A percentile compares a stretch with the other conserved stretches of the same genome.
These are phyloP conservation scores for Hansfordia pulvinata DNA, from an alignment of 2,329 filamentous ascomycete species.

Conservation along the genomic window DNA sequence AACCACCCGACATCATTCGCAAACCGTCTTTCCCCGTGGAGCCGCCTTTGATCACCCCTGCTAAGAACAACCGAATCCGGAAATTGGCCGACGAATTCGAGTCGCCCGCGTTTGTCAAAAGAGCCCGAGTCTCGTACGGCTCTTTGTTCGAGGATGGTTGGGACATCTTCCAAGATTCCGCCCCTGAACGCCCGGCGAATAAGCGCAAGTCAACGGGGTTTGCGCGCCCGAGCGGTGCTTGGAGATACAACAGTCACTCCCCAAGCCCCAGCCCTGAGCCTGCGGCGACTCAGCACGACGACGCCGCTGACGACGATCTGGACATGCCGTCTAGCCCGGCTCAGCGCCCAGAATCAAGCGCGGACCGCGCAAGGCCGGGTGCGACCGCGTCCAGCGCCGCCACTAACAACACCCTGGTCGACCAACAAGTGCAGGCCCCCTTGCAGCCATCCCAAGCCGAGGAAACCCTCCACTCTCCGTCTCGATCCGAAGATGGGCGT, in stretches of 20 bases:
- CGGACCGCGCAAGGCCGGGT: too few relatives aligned
- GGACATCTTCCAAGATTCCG: conserved; percentile 60
- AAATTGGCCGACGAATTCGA: conserved; percentile 54
- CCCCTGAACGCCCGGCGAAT: conserved; percentile 44
- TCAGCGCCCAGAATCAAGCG: too few relatives aligned
- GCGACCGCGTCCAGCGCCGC: too few relatives aligned
- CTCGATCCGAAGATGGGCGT: too few relatives aligned
- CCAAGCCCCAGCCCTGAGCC: conserved; percentile 50
- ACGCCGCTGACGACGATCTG: too few relatives aligned
- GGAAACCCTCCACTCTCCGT: too few relatives aligned
- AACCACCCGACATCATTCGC: conserved; percentile 8
- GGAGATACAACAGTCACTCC: conserved; percentile 62
- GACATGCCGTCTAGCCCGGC: too few relatives aligned
- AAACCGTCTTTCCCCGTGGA: conserved; percentile 1
- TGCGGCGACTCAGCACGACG: conserved; percentile 11
- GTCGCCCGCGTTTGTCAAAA: conserved; percentile 71
- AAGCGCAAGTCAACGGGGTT: conserved; percentile 59
- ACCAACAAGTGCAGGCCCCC: too few relatives aligned
- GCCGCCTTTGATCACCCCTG: conserved; percentile 7
- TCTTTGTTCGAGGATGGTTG: conserved; percentile 49
- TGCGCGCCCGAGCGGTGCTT: conserved; percentile 50
- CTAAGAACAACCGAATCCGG: too few relatives aligned
- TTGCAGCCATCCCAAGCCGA: too few relatives aligned
- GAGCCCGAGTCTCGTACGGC: conserved; percentile 55
- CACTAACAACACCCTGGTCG: too few relatives aligned